phyloP scores from a whole-genome alignment of 148 eudicot species.

The Diospyros kaki region DNA sequence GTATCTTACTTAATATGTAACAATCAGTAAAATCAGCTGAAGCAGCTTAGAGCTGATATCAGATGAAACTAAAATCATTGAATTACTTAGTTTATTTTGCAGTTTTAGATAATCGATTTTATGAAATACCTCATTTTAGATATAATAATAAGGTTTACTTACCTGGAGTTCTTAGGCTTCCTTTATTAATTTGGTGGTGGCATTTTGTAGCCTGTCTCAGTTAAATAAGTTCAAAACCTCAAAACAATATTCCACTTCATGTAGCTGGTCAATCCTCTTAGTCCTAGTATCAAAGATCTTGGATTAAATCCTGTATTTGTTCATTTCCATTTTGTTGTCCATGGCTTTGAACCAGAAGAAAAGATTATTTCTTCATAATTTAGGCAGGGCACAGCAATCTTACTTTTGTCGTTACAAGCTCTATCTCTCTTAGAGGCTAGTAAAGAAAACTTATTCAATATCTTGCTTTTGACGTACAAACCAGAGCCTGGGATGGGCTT shows the following conservation, averaged over 20 bases:
- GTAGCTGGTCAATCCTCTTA: neutral
- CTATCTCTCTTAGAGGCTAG: no score
- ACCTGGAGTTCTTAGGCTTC: neutral
- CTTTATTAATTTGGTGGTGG: neutral
- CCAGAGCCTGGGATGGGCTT: no score
- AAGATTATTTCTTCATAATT: neutral
- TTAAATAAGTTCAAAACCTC: neutral
- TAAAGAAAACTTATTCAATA: no score
- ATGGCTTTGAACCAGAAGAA: constrained; percentile 2
- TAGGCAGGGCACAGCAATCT: neutral
- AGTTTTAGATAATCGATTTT: no score
- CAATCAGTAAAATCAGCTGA: no score
- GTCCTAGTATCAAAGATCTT: neutral
- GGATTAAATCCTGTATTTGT: neutral
- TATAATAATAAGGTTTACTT: no score
- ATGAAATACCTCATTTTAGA: no score
- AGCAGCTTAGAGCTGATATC: no score
- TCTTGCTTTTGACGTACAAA: no score
- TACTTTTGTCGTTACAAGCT: constrained; percentile 3
- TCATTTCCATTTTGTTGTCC: neutral
- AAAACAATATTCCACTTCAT: neutral
- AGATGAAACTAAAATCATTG: no score
- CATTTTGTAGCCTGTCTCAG: neutral
- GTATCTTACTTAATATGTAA: no score
- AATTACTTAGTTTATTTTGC: no score